Evolutionary conservation across 805 yeast species (phyloP).

Genomic region (Candida boleticola): DNA sequence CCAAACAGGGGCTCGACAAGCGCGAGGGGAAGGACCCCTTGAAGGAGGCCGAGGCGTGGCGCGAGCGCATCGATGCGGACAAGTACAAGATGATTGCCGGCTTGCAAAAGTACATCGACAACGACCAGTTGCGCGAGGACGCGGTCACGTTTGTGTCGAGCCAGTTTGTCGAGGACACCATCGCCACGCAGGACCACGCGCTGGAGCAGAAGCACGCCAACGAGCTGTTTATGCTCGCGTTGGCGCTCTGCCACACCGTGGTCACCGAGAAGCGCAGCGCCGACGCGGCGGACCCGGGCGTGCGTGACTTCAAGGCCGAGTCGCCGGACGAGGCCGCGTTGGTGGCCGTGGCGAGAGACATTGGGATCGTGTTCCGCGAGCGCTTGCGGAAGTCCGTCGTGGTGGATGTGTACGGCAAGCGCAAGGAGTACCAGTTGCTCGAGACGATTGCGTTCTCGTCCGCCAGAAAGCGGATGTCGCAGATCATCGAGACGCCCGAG

Average conservation of each 20-base stretch:
- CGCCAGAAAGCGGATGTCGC: conserved; percentile 77
- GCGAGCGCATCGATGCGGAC: conserved; percentile 40
- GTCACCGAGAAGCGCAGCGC: conserved; percentile 64
- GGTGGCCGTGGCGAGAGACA: conserved; percentile 71
- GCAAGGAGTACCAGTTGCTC: conserved; percentile 46
- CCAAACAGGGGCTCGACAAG: conserved; percentile 68
- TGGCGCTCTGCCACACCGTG: conserved; percentile 76
- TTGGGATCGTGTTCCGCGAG: conserved; percentile 63
- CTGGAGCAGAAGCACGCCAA: conserved; percentile 47
- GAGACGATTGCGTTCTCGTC: conserved; percentile 65
- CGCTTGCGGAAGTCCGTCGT: conserved; percentile 48
- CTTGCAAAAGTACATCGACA: conserved; percentile 29
- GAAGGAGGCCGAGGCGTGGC: conserved; percentile 43
- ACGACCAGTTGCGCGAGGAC: conserved; percentile 50
- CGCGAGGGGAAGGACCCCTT: conserved; percentile 62
- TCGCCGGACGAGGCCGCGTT: conserved; percentile 84
- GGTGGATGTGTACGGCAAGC: conserved; percentile 45
- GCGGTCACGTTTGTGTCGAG: conserved; percentile 62
- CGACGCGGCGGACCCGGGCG: conserved; percentile 35
- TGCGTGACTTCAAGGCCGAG: conserved; percentile 65
- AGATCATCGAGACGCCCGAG: conserved; percentile 49
- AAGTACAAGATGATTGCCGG: conserved; percentile 45
- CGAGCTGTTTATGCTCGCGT: conserved; percentile 58
- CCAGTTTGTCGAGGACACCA: conserved; percentile 54
- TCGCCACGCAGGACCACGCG: conserved; percentile 13